Evolutionary conservation across 2,329 filamentous ascomycete genomes (phyloP).

Genomic region (Talaromyces sp.): DNA sequence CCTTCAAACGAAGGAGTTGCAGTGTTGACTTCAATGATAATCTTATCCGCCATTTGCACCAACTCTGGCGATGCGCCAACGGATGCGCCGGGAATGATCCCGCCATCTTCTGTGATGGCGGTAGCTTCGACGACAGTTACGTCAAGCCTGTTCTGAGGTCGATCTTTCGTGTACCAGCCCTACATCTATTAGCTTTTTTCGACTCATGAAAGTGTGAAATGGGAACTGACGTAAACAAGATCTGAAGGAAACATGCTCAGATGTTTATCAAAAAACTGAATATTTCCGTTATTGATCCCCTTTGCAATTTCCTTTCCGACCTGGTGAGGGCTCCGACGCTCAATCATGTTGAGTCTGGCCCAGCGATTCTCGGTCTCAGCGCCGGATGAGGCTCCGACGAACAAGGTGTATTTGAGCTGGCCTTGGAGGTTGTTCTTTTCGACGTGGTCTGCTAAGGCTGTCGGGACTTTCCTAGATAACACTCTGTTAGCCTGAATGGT

Average conservation of each 20-base stretch:
- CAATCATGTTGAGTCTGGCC: slow-evolving; percentile 87
- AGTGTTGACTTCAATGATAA: slow-evolving; percentile 92
- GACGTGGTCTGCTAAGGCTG: slow-evolving; percentile 80
- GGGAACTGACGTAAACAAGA: slow-evolving; percentile 64
- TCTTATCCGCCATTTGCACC: slow-evolving; percentile 85
- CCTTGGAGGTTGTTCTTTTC: slow-evolving; percentile 82
- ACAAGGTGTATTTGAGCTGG: slow-evolving; percentile 79
- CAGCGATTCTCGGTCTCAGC: slow-evolving; percentile 89
- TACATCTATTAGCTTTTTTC: slow-evolving; percentile 26
- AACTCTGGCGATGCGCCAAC: slow-evolving; percentile 83
- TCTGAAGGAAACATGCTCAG: slow-evolving; percentile 88
- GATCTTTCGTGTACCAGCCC: slow-evolving; percentile 81
- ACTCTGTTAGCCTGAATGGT: background rate
- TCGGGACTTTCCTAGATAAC: slow-evolving; percentile 67
- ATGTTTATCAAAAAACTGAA: slow-evolving; percentile 93
- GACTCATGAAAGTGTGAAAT: background rate
- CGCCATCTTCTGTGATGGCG: slow-evolving; percentile 82
- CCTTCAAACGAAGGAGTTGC: slow-evolving; percentile 79
- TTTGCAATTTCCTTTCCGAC: slow-evolving; percentile 87
- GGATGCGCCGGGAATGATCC: slow-evolving; percentile 80
- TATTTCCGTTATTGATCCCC: slow-evolving; percentile 83
- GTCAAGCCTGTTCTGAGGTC: slow-evolving; percentile 69
- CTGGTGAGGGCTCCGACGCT: slow-evolving; percentile 78
- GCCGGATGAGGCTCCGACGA: slow-evolving; percentile 84
- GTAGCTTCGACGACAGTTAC: slow-evolving; percentile 82